Conservation (phyloP, 2,329 filamentous ascomycete species). For the Phoma sp. region DNA sequence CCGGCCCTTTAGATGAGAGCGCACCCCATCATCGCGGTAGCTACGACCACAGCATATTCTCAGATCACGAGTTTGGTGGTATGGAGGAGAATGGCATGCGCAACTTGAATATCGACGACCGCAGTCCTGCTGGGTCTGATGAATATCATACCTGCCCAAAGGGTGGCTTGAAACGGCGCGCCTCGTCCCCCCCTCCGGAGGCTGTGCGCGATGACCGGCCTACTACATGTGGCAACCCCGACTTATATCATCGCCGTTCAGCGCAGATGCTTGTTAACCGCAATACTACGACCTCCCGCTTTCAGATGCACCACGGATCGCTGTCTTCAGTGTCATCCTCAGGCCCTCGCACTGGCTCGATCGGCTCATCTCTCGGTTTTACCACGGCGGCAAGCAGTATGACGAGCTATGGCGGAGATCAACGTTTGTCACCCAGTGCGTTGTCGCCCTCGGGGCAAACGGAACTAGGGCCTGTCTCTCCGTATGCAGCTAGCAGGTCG, state of each 20-base stretch:
- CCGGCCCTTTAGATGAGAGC: conserved; percentile 57
- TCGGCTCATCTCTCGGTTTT: conserved; percentile 66
- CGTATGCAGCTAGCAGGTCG: conserved; percentile 59
- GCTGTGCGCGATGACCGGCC: conserved; percentile 56
- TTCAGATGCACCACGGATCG: conserved; percentile 66
- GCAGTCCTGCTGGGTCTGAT: conserved; percentile 55
- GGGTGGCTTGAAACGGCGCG: conserved; percentile 68
- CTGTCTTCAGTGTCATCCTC: conserved; percentile 70
- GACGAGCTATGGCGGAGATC: conserved; percentile 69
- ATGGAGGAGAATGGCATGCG: conserved; percentile 63
- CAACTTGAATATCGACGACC: conserved; percentile 62
- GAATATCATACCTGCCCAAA: conserved; percentile 55
- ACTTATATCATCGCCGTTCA: conserved; percentile 63
- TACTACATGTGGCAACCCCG: conserved; percentile 52
- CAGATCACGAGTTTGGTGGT: conserved; percentile 55
- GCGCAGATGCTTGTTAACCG: conserved; percentile 63
- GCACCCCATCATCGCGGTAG: conserved; percentile 66
- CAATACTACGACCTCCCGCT: conserved; percentile 62
- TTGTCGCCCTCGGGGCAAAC: conserved; percentile 66
- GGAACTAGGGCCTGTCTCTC: conserved; percentile 61
- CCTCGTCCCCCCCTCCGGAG: conserved; percentile 69
- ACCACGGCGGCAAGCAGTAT: conserved; percentile 68
- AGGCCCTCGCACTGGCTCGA: conserved; percentile 67
- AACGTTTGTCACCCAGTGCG: conserved; percentile 66
- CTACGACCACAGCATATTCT: conserved; percentile 66